A percentile compares a stretch with the other conserved stretches of the same genome.
These are phyloP conservation scores for Nowakowskiella sp. DNA, from an alignment of 192 early-diverging fungal genomes.

Conservation along the genomic window DNA sequence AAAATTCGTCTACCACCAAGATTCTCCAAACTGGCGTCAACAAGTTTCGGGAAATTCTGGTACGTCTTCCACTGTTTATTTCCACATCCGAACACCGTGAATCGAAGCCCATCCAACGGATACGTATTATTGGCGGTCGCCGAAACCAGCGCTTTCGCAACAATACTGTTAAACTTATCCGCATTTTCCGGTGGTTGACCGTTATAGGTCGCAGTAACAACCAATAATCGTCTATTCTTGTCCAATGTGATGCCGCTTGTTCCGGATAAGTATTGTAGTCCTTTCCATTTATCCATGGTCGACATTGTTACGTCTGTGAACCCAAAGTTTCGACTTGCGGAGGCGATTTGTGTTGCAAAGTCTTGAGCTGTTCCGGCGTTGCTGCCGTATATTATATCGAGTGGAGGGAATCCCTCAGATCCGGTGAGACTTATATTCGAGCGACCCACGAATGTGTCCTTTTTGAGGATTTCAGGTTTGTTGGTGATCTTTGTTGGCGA, in stretches of 20 bases:
- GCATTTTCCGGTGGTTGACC: slow-evolving; percentile 50
- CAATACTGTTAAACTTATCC: slow-evolving; percentile 22
- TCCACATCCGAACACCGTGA: slow-evolving; percentile 49
- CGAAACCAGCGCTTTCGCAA: not conserved
- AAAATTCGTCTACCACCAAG: slow-evolving; percentile 48
- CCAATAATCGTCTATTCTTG: slow-evolving; percentile 3
- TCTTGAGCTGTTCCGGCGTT: slow-evolving; percentile 49
- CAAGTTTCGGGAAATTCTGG: slow-evolving; percentile 41
- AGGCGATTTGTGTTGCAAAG: slow-evolving; percentile 34
- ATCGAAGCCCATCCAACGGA: slow-evolving; percentile 32
- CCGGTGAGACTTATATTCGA: too few species aligned
- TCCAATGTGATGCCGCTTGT: too few species aligned
- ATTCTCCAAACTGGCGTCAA: slow-evolving; percentile 29
- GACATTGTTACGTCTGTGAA: slow-evolving; percentile 17
- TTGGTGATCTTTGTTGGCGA: not conserved
- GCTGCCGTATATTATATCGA: slow-evolving; percentile 42
- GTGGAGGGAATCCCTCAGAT: slow-evolving; percentile 18
- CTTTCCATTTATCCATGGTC: slow-evolving; percentile 37
- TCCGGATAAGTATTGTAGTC: slow-evolving; percentile 10
- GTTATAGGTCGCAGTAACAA: slow-evolving; percentile 41
- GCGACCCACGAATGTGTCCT: not conserved
- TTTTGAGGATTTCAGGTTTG: slow-evolving; percentile 4
- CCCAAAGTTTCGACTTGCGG: slow-evolving; percentile 28
- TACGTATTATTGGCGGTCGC: too few species aligned
- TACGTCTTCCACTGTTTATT: slow-evolving; percentile 55